Evolutionary conservation across 2,329 filamentous ascomycete species (phyloP).

Genomic region (Talaromyces sp.): DNA sequence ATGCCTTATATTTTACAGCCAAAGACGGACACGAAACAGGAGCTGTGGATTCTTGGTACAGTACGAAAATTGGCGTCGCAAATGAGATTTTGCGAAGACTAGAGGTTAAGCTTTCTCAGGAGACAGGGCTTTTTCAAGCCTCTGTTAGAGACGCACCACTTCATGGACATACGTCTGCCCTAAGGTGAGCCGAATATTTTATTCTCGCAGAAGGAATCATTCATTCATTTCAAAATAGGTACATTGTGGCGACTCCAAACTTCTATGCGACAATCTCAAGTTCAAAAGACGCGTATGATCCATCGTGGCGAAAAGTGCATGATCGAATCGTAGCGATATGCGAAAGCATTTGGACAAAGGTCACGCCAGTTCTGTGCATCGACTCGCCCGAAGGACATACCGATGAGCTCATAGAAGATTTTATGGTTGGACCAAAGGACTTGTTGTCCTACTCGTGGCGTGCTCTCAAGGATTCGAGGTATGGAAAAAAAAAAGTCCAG

Average conservation of each 20-base stretch:
- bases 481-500: conserved; percentile 17
- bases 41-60: conserved; percentile 31
- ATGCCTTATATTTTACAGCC: conserved; percentile 63
- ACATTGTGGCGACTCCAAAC: conserved; percentile 47
- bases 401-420: conserved; percentile 59
- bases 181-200: conserved; percentile 49
- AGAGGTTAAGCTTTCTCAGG: conserved; percentile 61
- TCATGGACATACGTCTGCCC: conserved; percentile 66
- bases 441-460: conserved; percentile 93
- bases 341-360: conserved; percentile 69
- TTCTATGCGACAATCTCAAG: conserved; percentile 36
- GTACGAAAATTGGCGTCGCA: conserved; percentile 51
- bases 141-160: conserved; percentile 66
- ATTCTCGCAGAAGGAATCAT: not conserved
- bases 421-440: conserved; percentile 77
- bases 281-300: conserved; percentile 11
- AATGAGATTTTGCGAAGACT: conserved; percentile 58
- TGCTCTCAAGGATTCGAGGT: conserved; percentile 92
- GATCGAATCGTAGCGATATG: conserved; percentile 59
- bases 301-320: conserved; percentile 34
- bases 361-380: conserved; percentile 77
- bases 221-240: conserved; percentile 33
- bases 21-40: conserved; percentile 26
- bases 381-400: conserved; percentile 88
- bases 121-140: conserved; percentile 61